These are phyloP conservation scores for Ogataea sp. DNA, from an alignment of 805 yeast species.

Conservation along the genomic window DNA sequence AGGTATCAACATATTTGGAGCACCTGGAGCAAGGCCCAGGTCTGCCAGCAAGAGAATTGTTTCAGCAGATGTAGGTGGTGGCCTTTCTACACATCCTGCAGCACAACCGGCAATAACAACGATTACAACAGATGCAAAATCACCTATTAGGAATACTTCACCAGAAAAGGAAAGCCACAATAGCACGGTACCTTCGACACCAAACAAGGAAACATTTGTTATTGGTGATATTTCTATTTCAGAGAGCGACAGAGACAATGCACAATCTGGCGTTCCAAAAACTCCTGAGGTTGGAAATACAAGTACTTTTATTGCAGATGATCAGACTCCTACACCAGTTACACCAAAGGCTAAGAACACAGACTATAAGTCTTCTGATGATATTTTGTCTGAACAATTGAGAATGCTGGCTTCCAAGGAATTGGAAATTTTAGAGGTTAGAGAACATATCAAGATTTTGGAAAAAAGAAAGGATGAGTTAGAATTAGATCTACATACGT, in stretches of 20 bases:
- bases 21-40: background rate
- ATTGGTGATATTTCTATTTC: too few relatives aligned
- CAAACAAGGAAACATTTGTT: too few relatives aligned
- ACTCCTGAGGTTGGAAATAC: background rate
- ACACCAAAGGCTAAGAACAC: background rate
- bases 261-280: too few relatives aligned
- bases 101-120: too few relatives aligned
- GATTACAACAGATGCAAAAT: background rate
- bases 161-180: too few relatives aligned
- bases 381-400: constrained; percentile 45
- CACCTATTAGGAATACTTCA: constrained; percentile 1
- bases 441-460: constrained; percentile 43
- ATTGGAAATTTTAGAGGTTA: constrained; percentile 56
- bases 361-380: constrained; percentile 1
- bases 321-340: background rate
- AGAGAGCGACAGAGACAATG: background rate
- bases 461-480: constrained; percentile 29
- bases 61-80: background rate
- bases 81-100: too few relatives aligned
- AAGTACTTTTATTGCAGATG: background rate
- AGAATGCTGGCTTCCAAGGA: constrained; percentile 62
- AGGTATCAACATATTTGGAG: constrained; percentile 21
- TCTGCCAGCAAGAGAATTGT: background rate
- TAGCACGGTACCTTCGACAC: too few relatives aligned
- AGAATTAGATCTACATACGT: constrained; percentile 40